These are phyloP conservation scores for Ulota crispa DNA, from an alignment of 225 moss, liverwort and hornwort species.

Conservation along the genomic window DNA sequence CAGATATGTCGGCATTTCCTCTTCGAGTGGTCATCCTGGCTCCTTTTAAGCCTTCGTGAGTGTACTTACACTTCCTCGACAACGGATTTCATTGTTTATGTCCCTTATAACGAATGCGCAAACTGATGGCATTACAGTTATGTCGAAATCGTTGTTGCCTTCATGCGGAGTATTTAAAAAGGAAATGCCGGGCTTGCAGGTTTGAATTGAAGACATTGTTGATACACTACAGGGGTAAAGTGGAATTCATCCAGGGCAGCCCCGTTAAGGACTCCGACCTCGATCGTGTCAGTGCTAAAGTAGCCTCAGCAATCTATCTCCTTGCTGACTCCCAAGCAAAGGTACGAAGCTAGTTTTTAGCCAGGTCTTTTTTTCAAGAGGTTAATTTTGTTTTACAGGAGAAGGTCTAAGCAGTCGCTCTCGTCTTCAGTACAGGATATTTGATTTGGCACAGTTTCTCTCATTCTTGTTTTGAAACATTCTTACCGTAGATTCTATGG, in stretches of 20 bases:
- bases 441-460: not conserved
- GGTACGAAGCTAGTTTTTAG: slow-evolving; percentile 31
- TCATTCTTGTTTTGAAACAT: not conserved
- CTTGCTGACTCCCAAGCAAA: slow-evolving; percentile 78
- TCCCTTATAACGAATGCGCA: not conserved
- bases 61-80: slow-evolving; percentile 15
- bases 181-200: slow-evolving; percentile 36
- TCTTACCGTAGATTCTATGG: not conserved
- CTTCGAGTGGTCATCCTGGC: slow-evolving; percentile 90
- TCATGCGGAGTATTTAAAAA: slow-evolving; percentile 2
- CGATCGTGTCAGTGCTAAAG: slow-evolving; percentile 92
- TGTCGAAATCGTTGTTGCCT: slow-evolving; percentile 4
- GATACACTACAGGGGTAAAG: slow-evolving; percentile 68
- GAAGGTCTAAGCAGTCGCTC: not conserved
- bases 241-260: slow-evolving; percentile 89
- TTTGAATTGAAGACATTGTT: slow-evolving; percentile 89
- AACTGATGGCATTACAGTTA: slow-evolving; percentile 3
- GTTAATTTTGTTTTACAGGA: not conserved
- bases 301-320: slow-evolving; percentile 84
- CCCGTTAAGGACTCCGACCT: slow-evolving; percentile 90
- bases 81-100: not conserved
- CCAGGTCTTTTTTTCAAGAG: not conserved
- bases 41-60: slow-evolving; percentile 98
- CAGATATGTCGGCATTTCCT: slow-evolving; percentile 96
- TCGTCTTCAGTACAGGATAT: not conserved